phyloP scores from a whole-genome alignment of 2,329 filamentous ascomycete genomes.

The Colletotrichum costaricense region DNA sequence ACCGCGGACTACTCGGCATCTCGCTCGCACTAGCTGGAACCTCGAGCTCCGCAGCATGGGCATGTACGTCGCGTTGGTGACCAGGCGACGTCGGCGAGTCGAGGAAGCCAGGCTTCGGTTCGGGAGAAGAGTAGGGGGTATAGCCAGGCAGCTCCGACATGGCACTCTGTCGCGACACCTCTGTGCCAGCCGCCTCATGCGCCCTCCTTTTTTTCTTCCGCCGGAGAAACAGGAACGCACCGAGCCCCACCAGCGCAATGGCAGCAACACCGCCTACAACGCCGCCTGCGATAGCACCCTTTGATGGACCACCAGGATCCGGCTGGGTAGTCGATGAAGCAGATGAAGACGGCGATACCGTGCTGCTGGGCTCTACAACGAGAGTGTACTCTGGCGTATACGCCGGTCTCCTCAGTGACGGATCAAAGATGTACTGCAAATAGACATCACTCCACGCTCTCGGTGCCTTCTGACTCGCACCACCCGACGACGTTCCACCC shows the following conservation, averaged over 20 bases:
- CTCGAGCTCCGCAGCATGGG: conserved; percentile 19
- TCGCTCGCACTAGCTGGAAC: conserved; percentile 17
- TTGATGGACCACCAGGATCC: neutral
- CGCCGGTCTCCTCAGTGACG: conserved; percentile 33
- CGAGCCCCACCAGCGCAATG: neutral
- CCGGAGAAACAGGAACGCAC: neutral
- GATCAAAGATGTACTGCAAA: conserved; percentile 41
- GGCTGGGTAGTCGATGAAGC: neutral
- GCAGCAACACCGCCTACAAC: conserved; percentile 10
- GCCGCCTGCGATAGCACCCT: neutral
- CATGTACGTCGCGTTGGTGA: neutral
- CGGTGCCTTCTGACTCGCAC: conserved; percentile 42
- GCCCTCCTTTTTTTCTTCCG: neutral
- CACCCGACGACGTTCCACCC: conserved; percentile 51
- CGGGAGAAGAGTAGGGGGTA: neutral
- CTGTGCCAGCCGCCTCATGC: conserved; percentile 5
- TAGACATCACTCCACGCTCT: conserved; percentile 39
- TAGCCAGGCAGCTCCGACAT: conserved; percentile 22
- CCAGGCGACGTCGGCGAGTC: neutral
- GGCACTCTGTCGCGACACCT: neutral
- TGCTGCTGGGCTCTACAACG: neutral
- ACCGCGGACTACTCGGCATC: conserved; percentile 27
- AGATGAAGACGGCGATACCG: neutral
- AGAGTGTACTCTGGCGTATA: conserved; percentile 41
- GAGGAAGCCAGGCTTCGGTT: conserved; percentile 1